Evolutionary conservation across 1,139 yeast genomes (phyloP).

Genomic region (Scheffersomyces insectosa): DNA sequence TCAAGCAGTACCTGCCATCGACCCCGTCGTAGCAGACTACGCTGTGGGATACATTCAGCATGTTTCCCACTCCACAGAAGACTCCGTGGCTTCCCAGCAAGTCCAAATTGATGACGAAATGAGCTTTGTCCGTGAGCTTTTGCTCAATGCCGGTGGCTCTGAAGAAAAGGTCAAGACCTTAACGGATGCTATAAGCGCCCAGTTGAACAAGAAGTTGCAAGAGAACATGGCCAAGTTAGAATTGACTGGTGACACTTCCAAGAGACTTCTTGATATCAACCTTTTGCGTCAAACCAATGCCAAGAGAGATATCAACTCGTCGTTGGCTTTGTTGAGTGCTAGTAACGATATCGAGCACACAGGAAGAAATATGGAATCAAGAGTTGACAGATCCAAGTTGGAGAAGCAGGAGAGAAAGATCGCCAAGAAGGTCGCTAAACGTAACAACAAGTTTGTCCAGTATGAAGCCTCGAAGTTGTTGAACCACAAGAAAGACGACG

Average conservation of each 20-base stretch:
- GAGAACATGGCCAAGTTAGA: constrained; percentile 73
- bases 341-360: constrained; percentile 85
- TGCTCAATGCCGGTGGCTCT: constrained; percentile 80
- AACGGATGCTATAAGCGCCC: constrained; percentile 43
- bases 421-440: constrained; percentile 93
- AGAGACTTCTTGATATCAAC: constrained; percentile 73
- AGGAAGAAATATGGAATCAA: constrained; percentile 87
- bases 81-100: constrained; percentile 77
- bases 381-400: constrained; percentile 93
- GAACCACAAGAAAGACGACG: constrained; percentile 60
- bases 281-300: constrained; percentile 57
- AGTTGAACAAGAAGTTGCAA: constrained; percentile 55
- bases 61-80: constrained; percentile 71
- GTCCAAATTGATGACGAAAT: constrained; percentile 68
- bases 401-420: constrained; percentile 97
- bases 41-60: constrained; percentile 89
- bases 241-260: constrained; percentile 75
- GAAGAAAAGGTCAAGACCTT: constrained; percentile 55
- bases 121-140: constrained; percentile 58
- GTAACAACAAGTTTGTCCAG: constrained; percentile 81
- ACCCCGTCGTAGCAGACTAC: constrained; percentile 87
- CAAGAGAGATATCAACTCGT: constrained; percentile 71
- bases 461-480: constrained; percentile 93
- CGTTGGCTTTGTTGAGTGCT: constrained; percentile 72
- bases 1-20: constrained; percentile 84